phyloP scores from a whole-genome alignment of 306 rosid species.

The Medicago lupulina region DNA sequence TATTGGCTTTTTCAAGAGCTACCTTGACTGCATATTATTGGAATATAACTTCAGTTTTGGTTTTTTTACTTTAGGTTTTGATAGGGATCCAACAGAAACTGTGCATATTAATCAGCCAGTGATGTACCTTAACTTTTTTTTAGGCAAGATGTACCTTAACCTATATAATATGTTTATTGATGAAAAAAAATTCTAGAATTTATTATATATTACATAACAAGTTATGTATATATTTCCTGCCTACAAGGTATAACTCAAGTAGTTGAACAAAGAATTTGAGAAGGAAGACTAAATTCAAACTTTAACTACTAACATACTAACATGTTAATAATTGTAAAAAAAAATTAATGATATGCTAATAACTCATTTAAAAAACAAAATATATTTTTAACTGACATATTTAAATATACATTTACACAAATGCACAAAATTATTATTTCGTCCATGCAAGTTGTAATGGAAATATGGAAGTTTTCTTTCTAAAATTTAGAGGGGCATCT shows the following conservation, averaged over 20 bases:
- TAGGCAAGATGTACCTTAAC: too few species aligned
- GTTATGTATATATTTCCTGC: background rate
- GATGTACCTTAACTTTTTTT: background rate
- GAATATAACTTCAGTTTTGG: slow-evolving; percentile 44
- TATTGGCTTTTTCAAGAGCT: slow-evolving; percentile 36
- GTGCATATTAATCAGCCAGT: background rate
- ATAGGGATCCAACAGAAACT: slow-evolving; percentile 12
- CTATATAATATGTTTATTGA: background rate
- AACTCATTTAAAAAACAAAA: too few species aligned
- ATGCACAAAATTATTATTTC: background rate
- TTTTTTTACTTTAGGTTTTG: slow-evolving; percentile 40
- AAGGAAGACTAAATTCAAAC: too few species aligned
- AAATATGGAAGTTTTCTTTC: background rate
- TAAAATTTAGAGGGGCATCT: background rate
- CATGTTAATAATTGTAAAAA: too few species aligned
- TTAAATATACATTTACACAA: background rate
- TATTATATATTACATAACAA: background rate
- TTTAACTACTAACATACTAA: too few species aligned
- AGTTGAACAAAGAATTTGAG: background rate
- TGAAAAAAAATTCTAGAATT: background rate
- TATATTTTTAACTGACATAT: too few species aligned
- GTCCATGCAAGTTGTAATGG: too few species aligned
- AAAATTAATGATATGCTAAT: too few species aligned
- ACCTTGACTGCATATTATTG: slow-evolving; percentile 52
- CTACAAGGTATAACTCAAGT: background rate